These are phyloP conservation scores for Aureobasidium sp. DNA, from an alignment of 2,329 filamentous ascomycete species.

Conservation along the genomic window DNA sequence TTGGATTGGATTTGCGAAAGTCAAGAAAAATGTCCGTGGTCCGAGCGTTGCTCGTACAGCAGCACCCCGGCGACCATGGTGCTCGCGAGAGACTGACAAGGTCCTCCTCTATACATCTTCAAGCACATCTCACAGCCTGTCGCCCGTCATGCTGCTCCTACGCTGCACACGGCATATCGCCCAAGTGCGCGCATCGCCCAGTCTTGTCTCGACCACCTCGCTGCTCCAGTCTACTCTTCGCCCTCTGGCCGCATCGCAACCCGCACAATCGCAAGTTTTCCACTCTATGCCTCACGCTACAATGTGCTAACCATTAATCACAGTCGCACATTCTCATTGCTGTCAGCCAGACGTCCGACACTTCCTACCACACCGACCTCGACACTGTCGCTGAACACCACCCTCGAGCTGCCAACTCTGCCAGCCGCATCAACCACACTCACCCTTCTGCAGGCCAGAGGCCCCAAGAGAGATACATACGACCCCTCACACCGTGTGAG, in stretches of 20 bases:
- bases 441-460: constrained; percentile 35
- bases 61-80: not conserved
- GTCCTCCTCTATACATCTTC: not conserved
- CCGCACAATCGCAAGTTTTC: constrained; percentile 7
- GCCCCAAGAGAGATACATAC: constrained; percentile 48
- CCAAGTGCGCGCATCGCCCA: constrained; percentile 2
- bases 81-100: not conserved
- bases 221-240: constrained; percentile 11
- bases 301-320: not conserved
- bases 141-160: constrained; percentile 18
- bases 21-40: constrained; percentile 3
- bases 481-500: constrained; percentile 53
- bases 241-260: constrained; percentile 11
- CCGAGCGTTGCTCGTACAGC: not conserved
- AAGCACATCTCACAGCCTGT: not conserved
- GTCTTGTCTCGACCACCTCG: not conserved
- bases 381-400: constrained; percentile 10
- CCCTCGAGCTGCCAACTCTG: constrained; percentile 1
- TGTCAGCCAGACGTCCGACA: constrained; percentile 9
- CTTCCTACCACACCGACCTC: constrained; percentile 10
- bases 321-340: constrained; percentile 11
- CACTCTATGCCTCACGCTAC: not conserved
- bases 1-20: not conserved
- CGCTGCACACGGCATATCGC: constrained; percentile 16
- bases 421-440: constrained; percentile 13